Evolutionary conservation across 176 grass and related monocot genomes (phyloP), one percentile per base, ranked within the genome.

Genomic region (Phyllostachys edulis): DNA sequence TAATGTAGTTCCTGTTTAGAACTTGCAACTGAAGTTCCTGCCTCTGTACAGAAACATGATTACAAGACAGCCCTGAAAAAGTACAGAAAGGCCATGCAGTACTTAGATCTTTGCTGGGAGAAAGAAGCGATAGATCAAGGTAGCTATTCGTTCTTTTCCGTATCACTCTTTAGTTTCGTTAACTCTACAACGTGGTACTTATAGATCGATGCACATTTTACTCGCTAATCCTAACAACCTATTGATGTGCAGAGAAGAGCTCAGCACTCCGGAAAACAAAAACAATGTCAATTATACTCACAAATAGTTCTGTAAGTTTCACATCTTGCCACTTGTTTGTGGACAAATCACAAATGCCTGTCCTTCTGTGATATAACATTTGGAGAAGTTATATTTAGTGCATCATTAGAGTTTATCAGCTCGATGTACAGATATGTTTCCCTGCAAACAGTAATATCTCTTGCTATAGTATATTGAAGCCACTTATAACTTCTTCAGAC

Each of bases 291-390:
- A 90, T 98, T 70, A 93, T 98, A 90, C 88, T 98, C 72, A 94
- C 93, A 84, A 98, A 98, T 92, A 95, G 93, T 80, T 95, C 91
- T 82, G 93, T 98, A 98, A 98, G 92, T 88, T 80, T 44, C 16
- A 61, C 67, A 29, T 77, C 23, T 7, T 44, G 23, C 47, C 26
- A 67, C 39, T 39, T 86, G 42, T 67, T 70, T 23, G 5, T 84
- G 54, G 29, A 87, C 20, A 77, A 38, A 83, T 84, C 41, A 60
- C 49, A 59, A 44, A 44, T 82, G 24, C 72, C 23, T 83, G 14
- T 23, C 45, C 40, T 75, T 77, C 46, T 77, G 26, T 14, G 46
- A 59, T 77, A 77, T 70, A 63, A 66, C 38, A 67, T 86, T 80
- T 78, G 13, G 21, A 73, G 63, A 60, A 60, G 27, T 72, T 86